Evolutionary conservation across 257 asterid genomes (phyloP), one percentile per base, ranked within the genome.

Genomic region (Verbena officinalis): DNA sequence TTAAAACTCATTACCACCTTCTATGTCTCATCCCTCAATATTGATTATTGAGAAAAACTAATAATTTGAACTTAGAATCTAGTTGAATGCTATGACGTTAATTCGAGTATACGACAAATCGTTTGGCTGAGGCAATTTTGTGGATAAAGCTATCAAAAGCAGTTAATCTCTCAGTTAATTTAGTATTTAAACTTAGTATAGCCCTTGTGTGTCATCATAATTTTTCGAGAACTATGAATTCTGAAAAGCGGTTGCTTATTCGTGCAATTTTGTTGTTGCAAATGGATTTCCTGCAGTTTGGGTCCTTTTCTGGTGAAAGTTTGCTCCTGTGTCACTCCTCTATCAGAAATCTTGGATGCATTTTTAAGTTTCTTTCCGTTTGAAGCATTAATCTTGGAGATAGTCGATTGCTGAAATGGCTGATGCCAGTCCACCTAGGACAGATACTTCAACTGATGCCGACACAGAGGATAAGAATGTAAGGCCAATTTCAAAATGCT

Each of bases 391-490:
- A 30, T 59, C 52, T 12, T 15, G 73, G 70, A 49, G 74, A 67
- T 76, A 58, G 75, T 70, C 61, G 76, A 52, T 78, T 49, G 42
- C 70, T 65, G 62, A 36, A 43, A 92, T 92, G 97, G 97, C 85
- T 19, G 95, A 82, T 70, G 80, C 76, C 81, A 90, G 97, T 84
- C 95, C 90, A 83, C 95, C 90, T 16, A 84, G 76, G 83, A 82
- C 96, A 21, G 99, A 90, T 81, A 70, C 95, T 62, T 90, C 97
- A 13, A 84, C 95, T 20, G 99, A 93, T 79, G 99, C 95, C 8
- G 96, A 92, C 71, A 93, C 97, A 3, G 97, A 93, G 58, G 96
- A 90, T 46, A 90, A 83, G 78, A 70, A 82, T 68, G 62, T 75
- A 70, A 81, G 85, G 87, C 96, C 84, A 75, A 67, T 68, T 46